These are phyloP conservation scores for Agrocybe pediades DNA, from an alignment of 768 basidiomycete species.

Conservation along the genomic window DNA sequence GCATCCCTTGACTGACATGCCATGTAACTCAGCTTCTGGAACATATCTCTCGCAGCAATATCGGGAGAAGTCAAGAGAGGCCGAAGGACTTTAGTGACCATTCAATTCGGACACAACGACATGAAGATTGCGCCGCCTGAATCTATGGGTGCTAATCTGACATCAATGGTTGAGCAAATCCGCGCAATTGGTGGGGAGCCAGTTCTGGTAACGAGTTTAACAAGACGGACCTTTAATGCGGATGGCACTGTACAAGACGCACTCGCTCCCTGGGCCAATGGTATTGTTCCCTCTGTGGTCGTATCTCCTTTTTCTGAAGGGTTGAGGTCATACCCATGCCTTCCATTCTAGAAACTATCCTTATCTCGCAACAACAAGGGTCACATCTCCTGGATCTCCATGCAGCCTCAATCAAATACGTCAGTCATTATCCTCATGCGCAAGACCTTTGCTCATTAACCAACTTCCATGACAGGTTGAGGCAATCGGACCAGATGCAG, in stretches of 20 bases:
- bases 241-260: conserved; percentile 37
- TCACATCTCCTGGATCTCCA: conserved; percentile 43
- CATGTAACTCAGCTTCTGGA: conserved; percentile 25
- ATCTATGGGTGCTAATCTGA: conserved; percentile 44
- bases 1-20: too few species aligned
- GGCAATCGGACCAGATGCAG: conserved; percentile 40
- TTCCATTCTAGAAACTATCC: conserved; percentile 29
- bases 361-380: conserved; percentile 33
- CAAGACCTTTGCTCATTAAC: too few species aligned
- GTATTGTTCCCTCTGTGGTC: conserved; percentile 12
- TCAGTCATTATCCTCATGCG: conserved; percentile 3
- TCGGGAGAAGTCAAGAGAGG: conserved; percentile 35
- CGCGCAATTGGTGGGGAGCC: conserved; percentile 38
- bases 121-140: conserved; percentile 43
- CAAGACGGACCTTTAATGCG: conserved; percentile 35
- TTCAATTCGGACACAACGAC: conserved; percentile 47
- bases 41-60: conserved; percentile 35
- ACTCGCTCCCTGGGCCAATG: conserved; percentile 39
- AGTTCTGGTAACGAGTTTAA: conserved; percentile 42
- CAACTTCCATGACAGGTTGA: too few species aligned
- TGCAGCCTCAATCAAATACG: conserved; percentile 37
- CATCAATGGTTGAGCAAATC: conserved; percentile 39
- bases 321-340: too few species aligned
- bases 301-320: not conserved
- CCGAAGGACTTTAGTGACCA: conserved; percentile 36